Evolutionary conservation across 2,329 filamentous ascomycete species (phyloP), one percentile per base, ranked within the genome.

Genomic region (Calycina herbarum): DNA sequence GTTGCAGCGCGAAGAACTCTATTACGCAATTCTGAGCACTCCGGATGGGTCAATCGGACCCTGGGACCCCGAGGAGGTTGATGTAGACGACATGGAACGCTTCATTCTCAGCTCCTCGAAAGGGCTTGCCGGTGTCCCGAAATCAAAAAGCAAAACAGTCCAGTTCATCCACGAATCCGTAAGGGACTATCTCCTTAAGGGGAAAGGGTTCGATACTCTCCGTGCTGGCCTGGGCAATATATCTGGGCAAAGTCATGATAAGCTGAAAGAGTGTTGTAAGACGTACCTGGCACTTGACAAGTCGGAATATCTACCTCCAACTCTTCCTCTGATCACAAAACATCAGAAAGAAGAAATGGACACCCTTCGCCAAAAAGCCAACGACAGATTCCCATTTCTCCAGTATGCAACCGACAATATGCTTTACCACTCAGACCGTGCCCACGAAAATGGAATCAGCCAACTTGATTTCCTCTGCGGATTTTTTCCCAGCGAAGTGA

Each of bases 141-240:
- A 69, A 61, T 70, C 71, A 2, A 73, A 76, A 51, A 57, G 27
- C 7, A 67, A 66, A 7, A 74, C 71, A 5, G 76, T 80, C 17
- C 80, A 81, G 64, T 82, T 74, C 61, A 79, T 78, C 62, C 77
- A 79, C 64, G 77, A 79, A 66, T 76, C 76, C 13, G 73, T 82
- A 67, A 71, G 76, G 63, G 78, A 81, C 45, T 81, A 78, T 62
- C 71, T 82, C 24, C 68, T 80, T 1, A 35, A 2, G n/a, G 56
- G 56, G 35, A 57, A 35, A 10, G 56, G 56, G 5, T 20, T 57
- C 15, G 31, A 35, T 0, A 51, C 48, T 10, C 20, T 51, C 10
- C 48, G 20, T 13, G 20, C 48, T 51, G 77, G 77, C 61, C 76
- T 77, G 59, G 73, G 77, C 29, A 48, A 67, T 38, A 69, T 73